These are phyloP conservation scores for Puccinia triticina DNA, from an alignment of 1,284 basidiomycete species.

Conservation along the genomic window DNA sequence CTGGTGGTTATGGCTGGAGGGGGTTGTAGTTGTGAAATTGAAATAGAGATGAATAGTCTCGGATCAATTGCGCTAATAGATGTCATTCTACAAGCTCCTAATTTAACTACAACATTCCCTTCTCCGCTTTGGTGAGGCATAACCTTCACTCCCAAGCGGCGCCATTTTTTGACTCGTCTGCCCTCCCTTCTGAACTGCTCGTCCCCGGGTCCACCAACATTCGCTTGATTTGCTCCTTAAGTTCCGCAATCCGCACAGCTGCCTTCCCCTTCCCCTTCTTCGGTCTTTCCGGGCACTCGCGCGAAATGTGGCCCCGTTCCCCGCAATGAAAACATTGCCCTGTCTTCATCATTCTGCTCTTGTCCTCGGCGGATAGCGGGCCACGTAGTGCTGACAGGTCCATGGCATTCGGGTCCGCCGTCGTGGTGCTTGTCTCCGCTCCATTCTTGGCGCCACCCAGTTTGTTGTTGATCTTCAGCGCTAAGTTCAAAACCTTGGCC, in stretches of 20 bases:
- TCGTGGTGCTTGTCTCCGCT: neutral
- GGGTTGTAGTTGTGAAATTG: no score
- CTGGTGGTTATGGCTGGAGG: no score
- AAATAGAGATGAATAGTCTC: no score
- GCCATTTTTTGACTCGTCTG: no score
- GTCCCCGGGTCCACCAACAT: no score
- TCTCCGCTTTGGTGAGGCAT: no score
- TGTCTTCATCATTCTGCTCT: neutral
- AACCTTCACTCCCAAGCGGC: no score
- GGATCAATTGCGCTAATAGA: no score
- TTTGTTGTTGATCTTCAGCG: conserved; percentile 23
- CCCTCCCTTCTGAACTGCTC: no score
- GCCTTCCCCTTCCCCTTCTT: neutral
- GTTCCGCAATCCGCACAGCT: neutral
- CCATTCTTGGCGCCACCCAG: neutral
- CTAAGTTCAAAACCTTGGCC: neutral
- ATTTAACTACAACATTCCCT: no score
- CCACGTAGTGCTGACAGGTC: neutral
- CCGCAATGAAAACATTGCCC: neutral
- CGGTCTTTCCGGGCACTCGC: neutral
- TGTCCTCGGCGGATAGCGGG: neutral
- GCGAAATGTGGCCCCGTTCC: neutral
- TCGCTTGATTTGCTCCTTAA: neutral
- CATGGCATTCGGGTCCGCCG: neutral
- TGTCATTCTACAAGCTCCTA: no score